Percentiles rank a stretch among this genome's conserved stretches.
Evolutionary conservation across 768 basidiomycete species (phyloP).

Genomic region (Hypholoma fasciculare): DNA sequence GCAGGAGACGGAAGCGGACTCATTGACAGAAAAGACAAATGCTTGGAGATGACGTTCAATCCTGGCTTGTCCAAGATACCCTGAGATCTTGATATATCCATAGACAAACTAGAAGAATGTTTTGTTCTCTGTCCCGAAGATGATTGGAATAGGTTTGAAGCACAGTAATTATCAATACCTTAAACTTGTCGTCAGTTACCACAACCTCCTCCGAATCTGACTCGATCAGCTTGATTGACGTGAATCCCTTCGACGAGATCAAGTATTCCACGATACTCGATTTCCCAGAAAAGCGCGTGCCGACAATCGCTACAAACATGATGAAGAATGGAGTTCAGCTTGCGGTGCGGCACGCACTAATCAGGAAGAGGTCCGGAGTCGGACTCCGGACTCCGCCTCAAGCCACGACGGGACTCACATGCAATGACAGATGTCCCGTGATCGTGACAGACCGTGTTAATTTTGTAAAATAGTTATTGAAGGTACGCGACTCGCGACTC

Average conservation of each 20-base stretch:
- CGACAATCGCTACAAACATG: slow-evolving; percentile 73
- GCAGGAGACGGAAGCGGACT: slow-evolving; percentile 32
- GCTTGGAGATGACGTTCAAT: slow-evolving; percentile 20
- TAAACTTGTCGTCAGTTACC: slow-evolving; percentile 18
- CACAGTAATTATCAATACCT: slow-evolving; percentile 7
- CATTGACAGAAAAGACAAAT: slow-evolving; percentile 41
- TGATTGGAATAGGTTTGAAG: not conserved
- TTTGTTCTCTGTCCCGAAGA: slow-evolving; percentile 3
- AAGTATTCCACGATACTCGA: slow-evolving; percentile 61
- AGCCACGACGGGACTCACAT: no score
- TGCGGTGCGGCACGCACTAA: not conserved
- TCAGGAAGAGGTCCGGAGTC: no score
- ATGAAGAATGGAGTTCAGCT: not conserved
- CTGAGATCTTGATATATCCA: not conserved
- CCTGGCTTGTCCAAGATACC: slow-evolving; percentile 8
- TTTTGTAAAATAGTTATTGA: no score
- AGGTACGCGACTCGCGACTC: no score
- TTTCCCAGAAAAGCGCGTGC: slow-evolving; percentile 63
- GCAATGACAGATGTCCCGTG: not conserved
- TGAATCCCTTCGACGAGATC: slow-evolving; percentile 56
- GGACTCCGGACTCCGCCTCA: no score
- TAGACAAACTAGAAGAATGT: not conserved
- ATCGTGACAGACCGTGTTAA: not conserved
- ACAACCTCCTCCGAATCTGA: slow-evolving; percentile 12
- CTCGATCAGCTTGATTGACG: slow-evolving; percentile 41